Percentiles rank a stretch among this genome's conserved stretches.
phyloP scores from a whole-genome alignment of 1,284 basidiomycete species.

The Malassezia nana region DNA sequence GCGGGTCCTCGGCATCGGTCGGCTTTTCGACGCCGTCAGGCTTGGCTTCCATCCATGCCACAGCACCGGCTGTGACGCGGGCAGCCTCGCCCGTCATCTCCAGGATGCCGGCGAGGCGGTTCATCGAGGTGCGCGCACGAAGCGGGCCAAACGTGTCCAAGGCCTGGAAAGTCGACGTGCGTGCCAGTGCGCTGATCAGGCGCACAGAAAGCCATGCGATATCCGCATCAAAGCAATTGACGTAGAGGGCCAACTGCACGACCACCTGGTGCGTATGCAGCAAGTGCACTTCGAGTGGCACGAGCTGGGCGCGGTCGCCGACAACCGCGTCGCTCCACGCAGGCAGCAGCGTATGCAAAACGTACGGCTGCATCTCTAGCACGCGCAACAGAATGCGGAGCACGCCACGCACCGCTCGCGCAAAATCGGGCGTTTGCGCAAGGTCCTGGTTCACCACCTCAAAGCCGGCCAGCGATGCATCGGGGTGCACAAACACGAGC shows the following conservation, averaged over 20 bases:
- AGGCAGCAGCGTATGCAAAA: conserved; percentile 77
- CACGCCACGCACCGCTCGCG: conserved; percentile 65
- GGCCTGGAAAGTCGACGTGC: conserved; percentile 53
- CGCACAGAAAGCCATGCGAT: conserved; percentile 70
- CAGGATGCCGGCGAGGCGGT: conserved; percentile 64
- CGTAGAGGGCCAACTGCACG: conserved; percentile 72
- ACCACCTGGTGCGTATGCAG: conserved; percentile 66
- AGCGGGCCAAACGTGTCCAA: conserved; percentile 54
- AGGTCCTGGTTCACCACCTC: conserved; percentile 58
- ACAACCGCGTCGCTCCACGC: conserved; percentile 56
- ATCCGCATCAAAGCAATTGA: conserved; percentile 64
- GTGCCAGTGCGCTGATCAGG: conserved; percentile 61
- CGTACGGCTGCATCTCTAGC: conserved; percentile 75
- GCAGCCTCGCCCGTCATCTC: conserved; percentile 74
- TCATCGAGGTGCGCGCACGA: conserved; percentile 49
- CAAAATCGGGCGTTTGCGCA: conserved; percentile 60
- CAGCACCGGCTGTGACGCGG: conserved; percentile 72
- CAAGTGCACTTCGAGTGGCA: conserved; percentile 60
- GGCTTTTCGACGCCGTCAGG: conserved; percentile 38
- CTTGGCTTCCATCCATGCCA: conserved; percentile 57
- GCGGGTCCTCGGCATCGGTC: conserved; percentile 43
- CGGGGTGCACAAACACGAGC: conserved; percentile 58
- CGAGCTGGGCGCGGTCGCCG: conserved; percentile 50
- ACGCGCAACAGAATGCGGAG: conserved; percentile 73
- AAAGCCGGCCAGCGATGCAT: conserved; percentile 33